Evolutionary conservation across 73 alveolate genomes (phyloP), one percentile per base, ranked within the genome.

Genomic region (Paramecium sonneborni): DNA sequence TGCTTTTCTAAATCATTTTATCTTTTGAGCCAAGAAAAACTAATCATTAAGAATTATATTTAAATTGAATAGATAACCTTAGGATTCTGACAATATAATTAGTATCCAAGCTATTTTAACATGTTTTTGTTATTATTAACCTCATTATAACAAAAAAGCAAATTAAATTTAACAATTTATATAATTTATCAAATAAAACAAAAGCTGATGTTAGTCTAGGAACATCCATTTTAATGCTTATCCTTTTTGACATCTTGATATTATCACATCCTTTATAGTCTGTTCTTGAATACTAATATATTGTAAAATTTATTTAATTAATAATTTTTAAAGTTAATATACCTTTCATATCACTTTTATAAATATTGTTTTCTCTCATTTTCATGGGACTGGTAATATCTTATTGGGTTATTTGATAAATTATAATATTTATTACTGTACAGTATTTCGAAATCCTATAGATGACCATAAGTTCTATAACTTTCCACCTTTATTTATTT

Each of bases 191-290:
- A 62, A 32, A 74, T 39, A 74, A 7, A 34, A 35, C 87, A 74
- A 74, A 74, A 12, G 87, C 87, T n/a, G 87, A 74, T 14, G n/a
- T 74, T 9, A 67, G 87, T 74, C 87, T 74, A 18, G 56, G 56
- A 15, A 74, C 58, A 39, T 74, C 87, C 58, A 74, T 39, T 74
- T 74, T 74, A 10, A 74, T 28, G 44, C 87, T 28, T 9, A 37
- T 9, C 26, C 26, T 74, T 15, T 28, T 74, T 37, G 56, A 37
- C 26, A 32, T 74, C 24, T 74, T 74, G 11, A 74, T 74, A 37
- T 74, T 35, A 6, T 74, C 87, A n/a, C 67, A 74, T 37, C 87
- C 87, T 37, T 74, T 74, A 39, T 37, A 74, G 32, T 74, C 87
- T 12, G 84, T 62, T 62, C 84, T 62, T 62, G 87, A 74, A 74